These are phyloP conservation scores for Penicillium subrubescens DNA, from an alignment of 495 filamentous ascomycete genomes.

Conservation along the genomic window DNA sequence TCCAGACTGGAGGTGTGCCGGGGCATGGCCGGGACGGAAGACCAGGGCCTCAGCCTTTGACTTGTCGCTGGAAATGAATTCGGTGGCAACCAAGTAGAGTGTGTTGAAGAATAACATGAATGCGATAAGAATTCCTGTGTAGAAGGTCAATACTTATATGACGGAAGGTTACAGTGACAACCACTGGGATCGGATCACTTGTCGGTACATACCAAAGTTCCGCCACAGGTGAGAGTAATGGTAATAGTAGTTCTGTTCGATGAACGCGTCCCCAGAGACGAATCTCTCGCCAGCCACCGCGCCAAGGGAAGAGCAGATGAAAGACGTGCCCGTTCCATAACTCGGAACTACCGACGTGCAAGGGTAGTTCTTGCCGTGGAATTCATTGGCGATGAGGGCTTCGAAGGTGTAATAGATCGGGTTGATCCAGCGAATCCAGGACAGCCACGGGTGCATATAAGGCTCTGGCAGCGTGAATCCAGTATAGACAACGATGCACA, in stretches of 20 bases:
- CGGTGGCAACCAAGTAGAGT: slow-evolving; percentile 40
- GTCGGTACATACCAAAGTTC: slow-evolving; percentile 50
- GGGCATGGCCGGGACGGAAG: slow-evolving; percentile 40
- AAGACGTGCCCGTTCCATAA: slow-evolving; percentile 42
- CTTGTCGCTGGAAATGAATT: slow-evolving; percentile 32
- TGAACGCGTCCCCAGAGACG: slow-evolving; percentile 55
- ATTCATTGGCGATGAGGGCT: slow-evolving; percentile 52
- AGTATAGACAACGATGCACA: slow-evolving; percentile 45
- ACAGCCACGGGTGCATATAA: slow-evolving; percentile 50
- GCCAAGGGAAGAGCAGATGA: slow-evolving; percentile 54
- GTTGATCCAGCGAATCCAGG: slow-evolving; percentile 47
- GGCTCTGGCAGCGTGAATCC: slow-evolving; percentile 44
- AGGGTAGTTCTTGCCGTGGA: slow-evolving; percentile 51
- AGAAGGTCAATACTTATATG: not conserved
- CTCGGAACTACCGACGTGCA: slow-evolving; percentile 43
- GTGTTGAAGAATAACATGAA: slow-evolving; percentile 59
- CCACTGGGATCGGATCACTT: not conserved
- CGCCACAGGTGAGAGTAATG: slow-evolving; percentile 60
- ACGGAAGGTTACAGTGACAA: not conserved
- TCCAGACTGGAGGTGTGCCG: slow-evolving; percentile 28
- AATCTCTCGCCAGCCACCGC: slow-evolving; percentile 46
- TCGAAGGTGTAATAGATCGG: slow-evolving; percentile 46
- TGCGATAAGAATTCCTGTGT: slow-evolving; percentile 52
- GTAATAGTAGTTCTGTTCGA: slow-evolving; percentile 55
- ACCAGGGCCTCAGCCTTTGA: slow-evolving; percentile 41